Base-by-base conservation (phyloP, 2,329 filamentous ascomycete genomes). In the Zalaria sp. region DNA sequence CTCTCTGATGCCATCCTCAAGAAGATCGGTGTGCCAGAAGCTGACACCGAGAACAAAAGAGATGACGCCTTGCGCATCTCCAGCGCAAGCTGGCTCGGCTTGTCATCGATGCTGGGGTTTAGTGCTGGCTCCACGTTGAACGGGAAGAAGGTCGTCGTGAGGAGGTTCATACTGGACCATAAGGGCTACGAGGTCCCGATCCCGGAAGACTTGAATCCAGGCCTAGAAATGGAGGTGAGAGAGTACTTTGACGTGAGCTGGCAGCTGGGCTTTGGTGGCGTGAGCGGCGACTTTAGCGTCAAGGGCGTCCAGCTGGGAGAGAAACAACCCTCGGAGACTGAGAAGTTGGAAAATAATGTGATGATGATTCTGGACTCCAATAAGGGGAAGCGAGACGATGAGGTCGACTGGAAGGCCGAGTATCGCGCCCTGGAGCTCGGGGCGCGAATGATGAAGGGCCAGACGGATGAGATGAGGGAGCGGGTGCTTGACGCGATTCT, bases 171-270 rank as follows among this genome's bases (percentile, higher is more conserved):
- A 11, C 35, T 41, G 3, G 27, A 36, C 3, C n/a, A 35, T 8
- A 58, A 64, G 34, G 61, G 58, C 5, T 60, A 62, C 28, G 59
- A 62, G 27, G 57, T 51, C n/a, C 61, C 62, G 0, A 53, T 65
- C 9, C 57, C 65, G 9, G 62, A 66, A 6, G 57, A 58, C 4
- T 18, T 9, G 10, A 37, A 10, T 25, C n/a, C 28, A 5, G 3
- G 8, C 18, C 18, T 5, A n/a, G 39, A 36, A 18, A 18, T 18
- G 9, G 38, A 39, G 27, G 51, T 64, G 11, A 55, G 56, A 27
- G 60, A 65, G 39, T 57, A 61, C 0, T 69, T 64, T 40, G 66
- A 70, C 41, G 52, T 71, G 1, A 58, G 50, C 27, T 69, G 68
- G 56, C 57, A 51, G 2, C 57, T 64, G 2, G 53, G 55, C 1